Evolutionary conservation across 495 filamentous ascomycete species (phyloP).

Genomic region (Aspergillus baeticus): DNA sequence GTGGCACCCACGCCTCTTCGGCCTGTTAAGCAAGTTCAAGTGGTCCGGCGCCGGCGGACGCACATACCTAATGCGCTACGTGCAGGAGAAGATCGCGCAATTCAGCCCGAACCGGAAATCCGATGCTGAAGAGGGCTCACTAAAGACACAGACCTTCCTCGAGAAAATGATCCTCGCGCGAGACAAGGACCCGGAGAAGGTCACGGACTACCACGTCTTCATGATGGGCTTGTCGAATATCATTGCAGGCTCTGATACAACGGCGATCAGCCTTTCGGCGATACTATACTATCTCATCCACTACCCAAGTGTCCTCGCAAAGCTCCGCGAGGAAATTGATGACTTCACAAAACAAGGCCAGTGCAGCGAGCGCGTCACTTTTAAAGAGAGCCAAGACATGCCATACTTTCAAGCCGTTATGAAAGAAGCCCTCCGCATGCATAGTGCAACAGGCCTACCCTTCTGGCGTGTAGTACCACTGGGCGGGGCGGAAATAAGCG

Average conservation of each 20-base stretch:
- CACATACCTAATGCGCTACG: conserved; percentile 43
- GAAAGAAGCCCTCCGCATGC: conserved; percentile 44
- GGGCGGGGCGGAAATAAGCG: conserved; percentile 37
- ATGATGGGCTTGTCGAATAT: conserved; percentile 53
- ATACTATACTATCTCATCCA: conserved; percentile 52
- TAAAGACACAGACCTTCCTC: conserved; percentile 48
- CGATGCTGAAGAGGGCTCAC: conserved; percentile 23
- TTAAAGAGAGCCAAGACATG: conserved; percentile 51
- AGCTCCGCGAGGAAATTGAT: conserved; percentile 47
- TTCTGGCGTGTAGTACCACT: conserved; percentile 41
- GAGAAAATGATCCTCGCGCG: conserved; percentile 57
- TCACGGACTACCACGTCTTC: conserved; percentile 49
- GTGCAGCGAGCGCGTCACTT: conserved; percentile 33
- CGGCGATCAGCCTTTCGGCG: conserved; percentile 47
- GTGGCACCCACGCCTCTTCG: conserved; percentile 45
- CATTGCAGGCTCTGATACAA: conserved; percentile 56
- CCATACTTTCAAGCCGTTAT: conserved; percentile 49
- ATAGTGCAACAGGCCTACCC: conserved; percentile 38
- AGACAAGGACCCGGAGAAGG: conserved; percentile 54
- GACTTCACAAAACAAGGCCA: conserved; percentile 26
- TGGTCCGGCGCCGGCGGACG: conserved; percentile 43
- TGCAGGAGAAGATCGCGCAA: conserved; percentile 40
- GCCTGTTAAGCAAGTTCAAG: conserved; percentile 34
- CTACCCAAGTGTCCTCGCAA: conserved; percentile 31
- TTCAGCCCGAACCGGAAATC: conserved; percentile 20